These are phyloP conservation scores for Spathaspora arborariae DNA, from an alignment of 805 yeast genomes.

Conservation along the genomic window DNA sequence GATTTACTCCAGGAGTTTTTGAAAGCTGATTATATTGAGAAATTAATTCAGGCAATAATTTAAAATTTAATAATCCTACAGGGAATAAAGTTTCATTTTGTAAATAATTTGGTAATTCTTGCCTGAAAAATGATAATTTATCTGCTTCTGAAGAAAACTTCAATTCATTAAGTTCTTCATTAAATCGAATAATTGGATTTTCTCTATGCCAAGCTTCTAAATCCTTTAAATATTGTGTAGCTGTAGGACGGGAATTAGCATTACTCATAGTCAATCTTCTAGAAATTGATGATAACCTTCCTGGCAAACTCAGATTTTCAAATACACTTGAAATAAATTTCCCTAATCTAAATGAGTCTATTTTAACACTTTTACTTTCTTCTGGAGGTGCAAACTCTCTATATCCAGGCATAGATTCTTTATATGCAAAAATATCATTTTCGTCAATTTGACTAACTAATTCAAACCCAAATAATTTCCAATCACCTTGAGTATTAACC, in stretches of 20 bases:
- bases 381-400: conserved; percentile 44
- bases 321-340: conserved; percentile 40
- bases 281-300: conserved; percentile 37
- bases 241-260: conserved; percentile 30
- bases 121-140: conserved; percentile 42
- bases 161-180: conserved; percentile 52
- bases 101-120: conserved; percentile 23
- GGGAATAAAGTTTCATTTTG: conserved; percentile 31
- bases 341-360: conserved; percentile 68
- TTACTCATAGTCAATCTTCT: too few species aligned
- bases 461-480: conserved; percentile 85
- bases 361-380: conserved; percentile 28
- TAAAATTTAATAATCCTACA: conserved; percentile 51
- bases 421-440: conserved; percentile 40
- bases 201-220: conserved; percentile 21
- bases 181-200: conserved; percentile 49
- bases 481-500: conserved; percentile 67
- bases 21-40: conserved; percentile 18
- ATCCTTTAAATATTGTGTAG: conserved; percentile 25
- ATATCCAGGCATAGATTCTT: conserved; percentile 45
- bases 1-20: conserved; percentile 25
- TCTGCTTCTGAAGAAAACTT: conserved; percentile 51
- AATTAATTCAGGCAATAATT: conserved; percentile 68
- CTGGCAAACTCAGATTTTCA: conserved; percentile 2
- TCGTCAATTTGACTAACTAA: conserved; percentile 46